Conservation (phyloP, 1,139 yeast species). For the Magnusiomyces fungicola region DNA sequence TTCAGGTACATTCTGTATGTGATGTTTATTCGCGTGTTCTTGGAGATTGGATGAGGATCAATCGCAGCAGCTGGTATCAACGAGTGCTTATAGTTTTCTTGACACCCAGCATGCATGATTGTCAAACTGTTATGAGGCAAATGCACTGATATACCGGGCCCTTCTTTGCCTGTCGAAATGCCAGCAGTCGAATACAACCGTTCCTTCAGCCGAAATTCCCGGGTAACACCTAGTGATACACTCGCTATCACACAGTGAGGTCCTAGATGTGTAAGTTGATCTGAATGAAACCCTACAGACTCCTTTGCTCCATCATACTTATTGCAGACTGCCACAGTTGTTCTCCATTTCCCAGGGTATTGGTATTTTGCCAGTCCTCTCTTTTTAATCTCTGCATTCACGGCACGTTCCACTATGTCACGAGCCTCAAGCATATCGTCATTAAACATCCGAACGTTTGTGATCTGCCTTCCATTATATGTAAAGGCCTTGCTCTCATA, state of each 20-base stretch:
- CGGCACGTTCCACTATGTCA: conserved; percentile 37
- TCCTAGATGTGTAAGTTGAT: conserved; percentile 60
- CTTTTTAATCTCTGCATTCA: conserved; percentile 35
- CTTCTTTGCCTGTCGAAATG: conserved; percentile 4
- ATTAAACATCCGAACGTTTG: conserved; percentile 31
- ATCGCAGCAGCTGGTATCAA: conserved; percentile 37
- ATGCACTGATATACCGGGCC: conserved; percentile 41
- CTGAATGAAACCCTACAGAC: conserved; percentile 67
- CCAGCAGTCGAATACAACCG: conserved; percentile 14
- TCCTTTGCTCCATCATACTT: conserved; percentile 43
- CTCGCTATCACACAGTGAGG: conserved; percentile 63
- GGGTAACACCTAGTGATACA: conserved; percentile 55
- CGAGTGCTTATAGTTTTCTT: conserved; percentile 60
- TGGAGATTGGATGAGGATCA: conserved; percentile 42
- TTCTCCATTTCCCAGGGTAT: conserved; percentile 40
- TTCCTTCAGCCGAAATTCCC: conserved; percentile 52
- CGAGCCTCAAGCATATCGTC: conserved; percentile 39
- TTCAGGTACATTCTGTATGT: conserved; percentile 52
- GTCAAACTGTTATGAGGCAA: conserved; percentile 59
- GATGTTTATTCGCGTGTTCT: conserved; percentile 47
- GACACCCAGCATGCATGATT: conserved; percentile 71
- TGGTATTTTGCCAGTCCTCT: conserved; percentile 31
- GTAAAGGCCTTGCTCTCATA: conserved; percentile 24
- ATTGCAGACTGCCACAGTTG: conserved; percentile 51
- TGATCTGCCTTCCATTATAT: conserved; percentile 37